Base-by-base conservation (phyloP, 768 basidiomycete genomes). In the Amanita jacksonii region DNA sequence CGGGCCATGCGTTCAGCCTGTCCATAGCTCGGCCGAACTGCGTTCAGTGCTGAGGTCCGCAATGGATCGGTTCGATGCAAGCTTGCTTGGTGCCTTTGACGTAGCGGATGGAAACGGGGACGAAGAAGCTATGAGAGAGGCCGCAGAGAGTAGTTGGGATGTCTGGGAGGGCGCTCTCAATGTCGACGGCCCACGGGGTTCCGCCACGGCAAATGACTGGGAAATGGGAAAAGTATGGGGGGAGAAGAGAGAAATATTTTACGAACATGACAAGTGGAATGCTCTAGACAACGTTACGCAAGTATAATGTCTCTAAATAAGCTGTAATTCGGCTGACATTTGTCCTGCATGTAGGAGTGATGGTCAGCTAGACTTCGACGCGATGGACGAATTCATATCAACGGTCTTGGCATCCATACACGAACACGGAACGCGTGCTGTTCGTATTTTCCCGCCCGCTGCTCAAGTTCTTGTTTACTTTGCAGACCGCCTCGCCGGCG, bases 191-290 rank as follows among this genome's bases (percentile, higher is more conserved):
- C 25, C 13, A 2, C 28, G 33, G 13, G 13, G 34, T 5, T 9
- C 30, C n/a, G 28, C 36, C 24, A 27, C 15, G 37, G 37, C 60
- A 54, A 25, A 69, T 61, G 85, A 89, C 46, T 93, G 88, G 88
- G 93, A 94, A 62, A 79, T 96, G 70, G 88, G 88, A 1, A 83
- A 89, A 51, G 82, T 93, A 13, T 99, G 94, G 89, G 81, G 87
- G 1, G 93, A 99, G 63, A 93, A 94, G 66, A 68, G 85, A 35
- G 92, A 94, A 59, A 80, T 97, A 16, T 91, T 98, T 53, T 97
- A 94, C 60, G 84, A 91, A 50, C 76, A 77, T 46, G 78, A 74
- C 5, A 71, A 74, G 38, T 92, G 88, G 83, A 74, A 85, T 49
- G 76, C 92, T 0, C 57, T 85, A 43, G 79, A 83, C 48, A 99